Evolutionary conservation across 441 rosid genomes (phyloP), one percentile per base, ranked within the genome.

Genomic region (Adansonia gregorii): DNA sequence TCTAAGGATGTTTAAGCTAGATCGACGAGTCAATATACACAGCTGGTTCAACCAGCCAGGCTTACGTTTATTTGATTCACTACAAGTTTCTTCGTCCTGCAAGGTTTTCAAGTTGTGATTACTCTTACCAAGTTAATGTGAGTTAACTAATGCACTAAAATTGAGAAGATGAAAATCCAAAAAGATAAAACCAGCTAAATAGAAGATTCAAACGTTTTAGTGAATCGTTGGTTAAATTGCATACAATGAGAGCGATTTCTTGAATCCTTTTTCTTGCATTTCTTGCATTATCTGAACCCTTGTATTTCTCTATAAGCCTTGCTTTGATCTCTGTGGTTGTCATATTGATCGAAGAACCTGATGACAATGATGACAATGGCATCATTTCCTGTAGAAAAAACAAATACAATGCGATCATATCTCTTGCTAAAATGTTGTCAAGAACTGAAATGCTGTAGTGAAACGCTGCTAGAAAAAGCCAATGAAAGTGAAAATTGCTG

Each of bases 1-100:
- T 58, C 88, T 81, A 5, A 17, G 48, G 80, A 81, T 83, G 77
- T 83, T 83, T 60, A 74, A 43, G 65, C 70, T 67, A 0, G 88
- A 83, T 10, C 88, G 79, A 66, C 59, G 74, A 20, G 79, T 77
- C 80, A 83, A 72, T 20, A 41, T 63, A 12, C 48, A 35, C 10
- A 78, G 39, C 56, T 85, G 86, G 75, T 59, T 79, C 77, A 78
- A 74, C 76, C 74, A 67, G 22, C 80, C 51, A 6, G 78, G 79
- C 35, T 65, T 72, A 24, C 65, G 67, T 22, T 55, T 67, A 9
- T 55, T 71, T 45, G 76, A 46, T 51, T 60, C 78, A 24, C 1
- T 58, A 6, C 55, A 74, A 0, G 46, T 19, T 22, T 74, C 79
- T 39, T 71, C 27, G 0, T 56, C 78, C 87, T 78, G 81, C 41